Conservation (phyloP, 805 yeast species). For the Tetrapisispora taiwanensis region DNA sequence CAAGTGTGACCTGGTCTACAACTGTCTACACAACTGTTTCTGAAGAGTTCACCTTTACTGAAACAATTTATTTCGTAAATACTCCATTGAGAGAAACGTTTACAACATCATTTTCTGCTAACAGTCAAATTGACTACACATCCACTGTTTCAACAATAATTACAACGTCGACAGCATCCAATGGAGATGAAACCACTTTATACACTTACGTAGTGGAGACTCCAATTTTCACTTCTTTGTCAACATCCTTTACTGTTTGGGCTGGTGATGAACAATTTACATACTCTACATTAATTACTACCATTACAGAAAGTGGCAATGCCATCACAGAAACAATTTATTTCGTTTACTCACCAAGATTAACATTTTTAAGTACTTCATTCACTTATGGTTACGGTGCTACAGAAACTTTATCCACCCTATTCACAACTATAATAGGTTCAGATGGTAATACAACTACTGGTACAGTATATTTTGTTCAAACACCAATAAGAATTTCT, state of each 20-base stretch:
- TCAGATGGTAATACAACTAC: neutral
- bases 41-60: neutral
- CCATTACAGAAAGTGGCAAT: constrained; percentile 2
- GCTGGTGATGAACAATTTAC: neutral
- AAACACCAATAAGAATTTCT: constrained; percentile 6
- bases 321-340: neutral
- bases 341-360: neutral
- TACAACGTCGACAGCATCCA: neutral
- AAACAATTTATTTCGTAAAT: neutral
- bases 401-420: constrained; percentile 2
- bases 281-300: constrained; percentile 3
- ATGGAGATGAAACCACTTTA: neutral
- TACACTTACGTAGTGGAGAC: neutral
- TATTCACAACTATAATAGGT: constrained; percentile 1
- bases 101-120: neutral
- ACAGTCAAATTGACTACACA: neutral
- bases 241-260: neutral
- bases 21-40: neutral
- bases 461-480: constrained; percentile 6
- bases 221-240: neutral
- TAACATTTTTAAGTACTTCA: neutral
- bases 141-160: neutral
- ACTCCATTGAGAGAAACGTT: neutral
- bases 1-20: neutral
- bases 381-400: neutral